Base-by-base conservation (phyloP, 1,139 yeast species). In the Taphrina pruni region DNA sequence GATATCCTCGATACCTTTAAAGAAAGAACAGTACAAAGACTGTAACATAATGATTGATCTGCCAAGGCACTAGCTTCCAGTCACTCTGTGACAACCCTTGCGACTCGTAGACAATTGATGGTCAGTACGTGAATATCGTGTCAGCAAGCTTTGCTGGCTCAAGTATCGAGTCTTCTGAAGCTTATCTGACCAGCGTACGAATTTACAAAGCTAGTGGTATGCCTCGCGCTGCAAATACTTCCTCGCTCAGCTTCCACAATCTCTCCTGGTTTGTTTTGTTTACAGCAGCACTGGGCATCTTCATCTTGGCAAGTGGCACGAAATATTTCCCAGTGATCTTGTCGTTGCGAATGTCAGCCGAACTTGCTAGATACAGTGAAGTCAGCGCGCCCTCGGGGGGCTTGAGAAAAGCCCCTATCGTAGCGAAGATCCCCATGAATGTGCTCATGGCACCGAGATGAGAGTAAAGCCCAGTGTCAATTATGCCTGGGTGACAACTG, bases 401-500 rank as follows among this genome's bases (percentile, higher is more conserved):
- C 35, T n/a, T n/a, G 20, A 46, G 51, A 20, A 46, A 46, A 46
- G 51, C 51, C 8, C 51, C 51, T 1, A 46, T 17, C 20, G 20
- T 46, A 1, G 51, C 51, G 3, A 46, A 20, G 8, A 46, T 6
- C 9, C 2, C 20, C 51, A 46, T 46, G 26, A 20, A n/a, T n/a
- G 51, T 46, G 51, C 51, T 46, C 51, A 46, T 46, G 9, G n/a
- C 5, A n/a, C 51, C 51, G 51, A 46, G 51, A 46, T 46, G 51
- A 8, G 51, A n/a, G 26, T 46, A 46, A 20, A 73, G 68, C 7
- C 66, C 68, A 1, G 75, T 73, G 20, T 52, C 54, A 36, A 72
- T 67, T 12, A 71, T 61, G 52, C 75, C 75, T 0, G 75, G 75
- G 50, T 73, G 74, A 46, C 70, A 55, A 17, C 72, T 70, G 41